These are phyloP conservation scores for Capronia americana DNA, from an alignment of 2,329 filamentous ascomycete species.

Conservation along the genomic window DNA sequence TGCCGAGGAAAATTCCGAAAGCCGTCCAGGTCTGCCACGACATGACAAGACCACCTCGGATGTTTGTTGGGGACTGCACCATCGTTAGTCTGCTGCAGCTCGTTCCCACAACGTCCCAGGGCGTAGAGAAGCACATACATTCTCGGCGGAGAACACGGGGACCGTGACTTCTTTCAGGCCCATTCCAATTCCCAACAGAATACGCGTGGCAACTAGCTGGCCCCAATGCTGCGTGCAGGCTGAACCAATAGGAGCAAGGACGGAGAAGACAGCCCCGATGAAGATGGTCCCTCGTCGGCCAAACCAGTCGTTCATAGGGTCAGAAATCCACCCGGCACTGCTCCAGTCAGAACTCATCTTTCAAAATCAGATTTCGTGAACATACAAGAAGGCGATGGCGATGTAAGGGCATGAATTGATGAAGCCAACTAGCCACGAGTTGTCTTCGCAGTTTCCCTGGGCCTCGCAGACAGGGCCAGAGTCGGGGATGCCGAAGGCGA, in stretches of 20 bases:
- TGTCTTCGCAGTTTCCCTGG: slow-evolving; percentile 47
- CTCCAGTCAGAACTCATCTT: slow-evolving; percentile 25
- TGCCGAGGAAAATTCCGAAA: slow-evolving; percentile 47
- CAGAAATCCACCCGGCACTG: slow-evolving; percentile 71
- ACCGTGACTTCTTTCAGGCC: slow-evolving; percentile 53
- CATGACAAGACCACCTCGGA: slow-evolving; percentile 62
- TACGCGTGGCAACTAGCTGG: slow-evolving; percentile 62
- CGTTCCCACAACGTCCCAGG: not conserved
- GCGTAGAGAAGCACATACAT: slow-evolving; percentile 34
- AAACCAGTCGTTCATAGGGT: slow-evolving; percentile 65
- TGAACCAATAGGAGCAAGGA: slow-evolving; percentile 72
- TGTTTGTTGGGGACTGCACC: slow-evolving; percentile 52
- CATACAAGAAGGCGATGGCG: slow-evolving; percentile 57
- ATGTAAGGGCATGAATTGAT: slow-evolving; percentile 67
- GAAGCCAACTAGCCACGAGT: slow-evolving; percentile 69
- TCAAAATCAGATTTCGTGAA: slow-evolving; percentile 18
- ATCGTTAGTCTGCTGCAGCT: not conserved
- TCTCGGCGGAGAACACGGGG: slow-evolving; percentile 62
- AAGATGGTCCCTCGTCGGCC: slow-evolving; percentile 71
- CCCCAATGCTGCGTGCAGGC: slow-evolving; percentile 66
- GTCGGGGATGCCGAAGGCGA: slow-evolving; percentile 55
- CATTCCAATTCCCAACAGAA: slow-evolving; percentile 54
- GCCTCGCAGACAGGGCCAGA: slow-evolving; percentile 36
- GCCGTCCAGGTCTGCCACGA: slow-evolving; percentile 62
- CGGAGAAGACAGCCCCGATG: slow-evolving; percentile 66